Evolutionary conservation across 2,329 filamentous ascomycete species (phyloP).

Genomic region (Coniochaeta hoffmannii): DNA sequence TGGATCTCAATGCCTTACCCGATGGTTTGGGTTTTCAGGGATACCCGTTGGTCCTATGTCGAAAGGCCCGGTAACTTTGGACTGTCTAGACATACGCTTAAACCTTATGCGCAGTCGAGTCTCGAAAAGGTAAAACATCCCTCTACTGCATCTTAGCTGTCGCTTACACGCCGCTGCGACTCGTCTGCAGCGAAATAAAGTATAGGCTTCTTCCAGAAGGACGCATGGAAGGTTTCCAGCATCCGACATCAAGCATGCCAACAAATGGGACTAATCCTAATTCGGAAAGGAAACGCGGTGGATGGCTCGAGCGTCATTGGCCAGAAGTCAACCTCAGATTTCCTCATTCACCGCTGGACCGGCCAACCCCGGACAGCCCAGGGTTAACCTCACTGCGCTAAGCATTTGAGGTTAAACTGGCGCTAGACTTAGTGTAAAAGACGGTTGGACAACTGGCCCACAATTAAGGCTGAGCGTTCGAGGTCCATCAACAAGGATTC

Average conservation of each 20-base stretch:
- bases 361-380: not conserved
- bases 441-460: not conserved
- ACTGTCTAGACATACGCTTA: not conserved
- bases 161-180: not conserved
- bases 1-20: not conserved
- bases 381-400: not conserved
- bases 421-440: not conserved
- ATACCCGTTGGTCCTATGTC: not conserved
- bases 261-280: not conserved
- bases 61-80: not conserved
- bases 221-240: not conserved
- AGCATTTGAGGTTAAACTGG: too few species aligned
- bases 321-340: not conserved
- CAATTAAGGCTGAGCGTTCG: not conserved
- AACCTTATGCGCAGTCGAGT: not conserved
- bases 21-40: not conserved
- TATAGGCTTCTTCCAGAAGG: not conserved
- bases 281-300: not conserved
- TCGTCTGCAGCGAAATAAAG: not conserved
- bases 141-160: not conserved
- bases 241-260: not conserved
- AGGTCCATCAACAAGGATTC: not conserved
- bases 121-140: not conserved
- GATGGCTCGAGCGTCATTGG: not conserved
- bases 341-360: not conserved